Evolutionary conservation across 2,329 filamentous ascomycete species (phyloP).

Genomic region (Juglanconis sp.): DNA sequence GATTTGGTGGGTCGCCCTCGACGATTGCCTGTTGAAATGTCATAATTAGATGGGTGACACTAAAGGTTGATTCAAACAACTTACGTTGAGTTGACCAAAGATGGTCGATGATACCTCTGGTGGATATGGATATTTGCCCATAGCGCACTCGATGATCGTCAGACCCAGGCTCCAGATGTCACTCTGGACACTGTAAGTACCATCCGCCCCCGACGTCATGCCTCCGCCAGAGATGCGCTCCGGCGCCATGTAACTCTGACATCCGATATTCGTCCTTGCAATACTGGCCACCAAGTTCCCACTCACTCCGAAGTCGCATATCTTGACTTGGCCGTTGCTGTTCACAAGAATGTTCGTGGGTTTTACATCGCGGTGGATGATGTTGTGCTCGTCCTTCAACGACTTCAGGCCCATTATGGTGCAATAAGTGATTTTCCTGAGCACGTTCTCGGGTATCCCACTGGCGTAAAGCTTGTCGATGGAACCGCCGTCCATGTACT

Average conservation of each 20-base stretch:
- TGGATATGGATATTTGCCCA: conserved; percentile 92
- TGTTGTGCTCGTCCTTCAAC: conserved; percentile 96
- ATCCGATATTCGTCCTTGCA: conserved; percentile 97
- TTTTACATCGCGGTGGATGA: conserved; percentile 98
- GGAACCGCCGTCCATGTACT: conserved; percentile 98
- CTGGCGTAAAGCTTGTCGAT: conserved; percentile 94
- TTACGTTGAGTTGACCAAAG: conserved; percentile 92
- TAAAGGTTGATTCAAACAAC: conserved; percentile 35
- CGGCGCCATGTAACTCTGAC: conserved; percentile 98
- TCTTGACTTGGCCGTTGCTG: conserved; percentile 86
- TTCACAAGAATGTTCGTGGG: conserved; percentile 98
- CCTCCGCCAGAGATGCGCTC: conserved; percentile 89
- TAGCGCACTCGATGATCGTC: conserved; percentile 92
- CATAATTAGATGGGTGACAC: neutral
- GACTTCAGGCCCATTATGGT: conserved; percentile 90
- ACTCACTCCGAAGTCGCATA: conserved; percentile 96
- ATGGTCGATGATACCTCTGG: conserved; percentile 98
- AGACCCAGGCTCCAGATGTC: conserved; percentile 96
- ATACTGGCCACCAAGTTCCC: conserved; percentile 97
- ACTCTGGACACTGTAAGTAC: conserved; percentile 95
- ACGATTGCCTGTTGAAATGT: conserved; percentile 77
- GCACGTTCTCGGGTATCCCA: conserved; percentile 82
- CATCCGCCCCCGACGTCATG: conserved; percentile 67
- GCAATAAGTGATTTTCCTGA: conserved; percentile 85
- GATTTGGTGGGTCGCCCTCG: conserved; percentile 87